These are phyloP conservation scores for Colletotrichum simmondsii DNA, from an alignment of 2,329 filamentous ascomycete species.

Conservation along the genomic window DNA sequence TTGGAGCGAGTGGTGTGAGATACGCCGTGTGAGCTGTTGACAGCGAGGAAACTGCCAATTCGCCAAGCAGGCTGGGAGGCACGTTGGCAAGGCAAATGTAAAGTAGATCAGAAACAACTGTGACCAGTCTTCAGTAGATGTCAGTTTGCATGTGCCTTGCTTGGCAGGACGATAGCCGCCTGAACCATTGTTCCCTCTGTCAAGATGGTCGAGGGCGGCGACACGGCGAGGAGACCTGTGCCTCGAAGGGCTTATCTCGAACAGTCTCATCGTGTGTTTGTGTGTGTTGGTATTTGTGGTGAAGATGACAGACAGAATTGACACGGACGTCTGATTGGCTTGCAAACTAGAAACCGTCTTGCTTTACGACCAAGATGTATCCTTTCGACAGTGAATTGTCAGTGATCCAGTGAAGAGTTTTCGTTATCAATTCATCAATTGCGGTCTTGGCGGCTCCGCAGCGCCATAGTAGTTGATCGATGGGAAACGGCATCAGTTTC, in stretches of 20 bases:
- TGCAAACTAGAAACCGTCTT: not conserved
- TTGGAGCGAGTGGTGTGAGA: not conserved
- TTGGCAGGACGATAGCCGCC: not conserved
- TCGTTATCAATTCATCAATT: not conserved
- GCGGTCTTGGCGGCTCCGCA: constrained; percentile 4
- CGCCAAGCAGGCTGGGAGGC: not conserved
- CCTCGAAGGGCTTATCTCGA: not conserved
- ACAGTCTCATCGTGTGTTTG: not conserved
- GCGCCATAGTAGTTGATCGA: not conserved
- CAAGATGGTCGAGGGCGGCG: not conserved
- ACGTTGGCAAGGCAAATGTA: too few species aligned
- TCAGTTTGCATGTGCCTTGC: not conserved
- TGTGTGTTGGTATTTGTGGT: not conserved
- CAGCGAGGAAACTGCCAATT: not conserved
- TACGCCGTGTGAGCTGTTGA: not conserved
- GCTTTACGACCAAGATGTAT: not conserved
- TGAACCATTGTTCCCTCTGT: not conserved
- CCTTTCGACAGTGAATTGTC: not conserved
- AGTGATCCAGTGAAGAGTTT: constrained; percentile 1
- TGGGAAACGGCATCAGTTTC: not conserved
- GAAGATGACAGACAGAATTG: not conserved
- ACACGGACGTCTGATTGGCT: not conserved
- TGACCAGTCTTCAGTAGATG: too few species aligned
- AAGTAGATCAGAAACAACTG: too few species aligned
- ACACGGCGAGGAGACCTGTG: not conserved